Base-by-base conservation (phyloP, 2,329 filamentous ascomycete genomes). In the Cryphonectria naterciae region DNA sequence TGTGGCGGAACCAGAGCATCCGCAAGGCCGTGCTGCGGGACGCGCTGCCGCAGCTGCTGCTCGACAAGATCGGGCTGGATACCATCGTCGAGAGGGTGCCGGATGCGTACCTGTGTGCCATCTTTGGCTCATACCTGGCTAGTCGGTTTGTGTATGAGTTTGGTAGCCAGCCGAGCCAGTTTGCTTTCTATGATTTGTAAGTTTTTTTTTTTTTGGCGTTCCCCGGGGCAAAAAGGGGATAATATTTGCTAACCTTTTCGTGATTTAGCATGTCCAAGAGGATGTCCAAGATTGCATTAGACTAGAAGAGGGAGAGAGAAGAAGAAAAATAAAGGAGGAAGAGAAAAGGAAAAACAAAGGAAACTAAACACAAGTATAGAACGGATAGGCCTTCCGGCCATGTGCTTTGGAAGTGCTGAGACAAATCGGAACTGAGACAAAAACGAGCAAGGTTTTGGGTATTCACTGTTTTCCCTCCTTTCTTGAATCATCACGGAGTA, bases 161-260 rank as follows among this genome's bases (percentile, higher is more conserved):
- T 80, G 96, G 96, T 77, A 95, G 94, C 80, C 91, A 89, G 75
- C 95, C 96, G 6, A 96, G 92, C 84, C 95, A 98, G 78, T 98
- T 99, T 84, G 94, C 95, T 54, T 99, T 99, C 87, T 99, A 97
- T 83, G 94, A 97, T 80, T 99, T 98, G 93, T 95, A 85, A 89
- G 92, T 92, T 72, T 63, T n/a, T n/a, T n/a, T n/a, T n/a, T n/a
- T n/a, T n/a, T 46, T 32, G 4, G 17, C n/a, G 17, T 46, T 13
- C 15, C 69, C 15, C n/a, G n/a, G 19, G 41, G 32, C 32, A 32
- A 61, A 41, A 66, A 46, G 19, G 11, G 37, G 11, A 2, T 11
- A 39, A 10, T 39, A 4, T 39, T 15, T 67, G 43, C 80, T 84
- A 80, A 84, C 76, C 68, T 41, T 61, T 2, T 62, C 63, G 52